A percentile compares a stretch with the other conserved stretches of the same genome.
Conservation (phyloP, 768 basidiomycete genomes). For the Coprinopsis strossmayeri region DNA sequence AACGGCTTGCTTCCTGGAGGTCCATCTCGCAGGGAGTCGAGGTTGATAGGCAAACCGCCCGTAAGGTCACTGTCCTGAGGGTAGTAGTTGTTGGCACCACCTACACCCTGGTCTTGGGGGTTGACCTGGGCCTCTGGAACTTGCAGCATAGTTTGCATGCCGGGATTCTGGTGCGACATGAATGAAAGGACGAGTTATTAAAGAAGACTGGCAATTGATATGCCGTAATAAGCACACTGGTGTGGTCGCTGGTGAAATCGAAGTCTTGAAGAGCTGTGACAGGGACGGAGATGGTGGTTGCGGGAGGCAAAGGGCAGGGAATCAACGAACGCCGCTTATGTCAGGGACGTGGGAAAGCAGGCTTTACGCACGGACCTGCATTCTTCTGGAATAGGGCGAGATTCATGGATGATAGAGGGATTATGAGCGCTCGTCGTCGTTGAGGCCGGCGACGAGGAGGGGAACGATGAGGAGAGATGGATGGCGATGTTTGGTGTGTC, state of each 20-base stretch:
- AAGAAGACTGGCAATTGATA: no score
- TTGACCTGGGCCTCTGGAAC: slow-evolving; percentile 29
- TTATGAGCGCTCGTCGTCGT: slow-evolving; percentile 14
- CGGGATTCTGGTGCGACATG: slow-evolving; percentile 51
- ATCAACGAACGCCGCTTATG: slow-evolving; percentile 36
- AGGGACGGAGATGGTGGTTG: slow-evolving; percentile 38
- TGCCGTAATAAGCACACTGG: background rate
- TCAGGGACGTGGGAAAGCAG: slow-evolving; percentile 55
- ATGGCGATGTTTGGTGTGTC: slow-evolving; percentile 37
- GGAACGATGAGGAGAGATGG: slow-evolving; percentile 24
- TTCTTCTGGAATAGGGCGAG: slow-evolving; percentile 9
- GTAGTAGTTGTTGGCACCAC: slow-evolving; percentile 54
- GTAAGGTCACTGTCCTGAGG: slow-evolving; percentile 74
- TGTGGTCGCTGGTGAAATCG: slow-evolving; percentile 23
- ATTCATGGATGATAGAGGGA: slow-evolving; percentile 14
- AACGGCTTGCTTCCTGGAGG: slow-evolving; percentile 88
- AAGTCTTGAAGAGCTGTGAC: slow-evolving; percentile 25
- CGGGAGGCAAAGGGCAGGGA: slow-evolving; percentile 38
- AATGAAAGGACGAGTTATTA: no score
- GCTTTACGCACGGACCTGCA: slow-evolving; percentile 52
- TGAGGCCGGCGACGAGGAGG: slow-evolving; percentile 11
- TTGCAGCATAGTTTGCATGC: slow-evolving; percentile 60
- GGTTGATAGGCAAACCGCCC: slow-evolving; percentile 79
- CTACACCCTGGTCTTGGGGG: slow-evolving; percentile 34
- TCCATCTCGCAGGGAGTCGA: slow-evolving; percentile 80